Evolutionary conservation across 116 monocot genomes (phyloP).

Genomic region (Posidonia oceanica): DNA sequence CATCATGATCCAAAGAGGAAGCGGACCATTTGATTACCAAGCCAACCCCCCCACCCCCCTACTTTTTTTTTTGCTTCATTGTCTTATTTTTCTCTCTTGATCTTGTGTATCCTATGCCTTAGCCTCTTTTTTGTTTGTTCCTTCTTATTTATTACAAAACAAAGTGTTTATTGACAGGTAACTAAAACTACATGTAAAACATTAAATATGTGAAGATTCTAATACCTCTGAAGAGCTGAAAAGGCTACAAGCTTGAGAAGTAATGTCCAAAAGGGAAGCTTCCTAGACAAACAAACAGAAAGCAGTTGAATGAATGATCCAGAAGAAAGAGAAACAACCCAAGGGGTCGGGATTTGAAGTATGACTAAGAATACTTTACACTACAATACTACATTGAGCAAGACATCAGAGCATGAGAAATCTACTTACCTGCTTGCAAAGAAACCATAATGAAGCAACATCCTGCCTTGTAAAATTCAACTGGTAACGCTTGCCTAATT

Average conservation of each 20-base stretch:
- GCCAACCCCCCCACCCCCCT: too few relatives aligned
- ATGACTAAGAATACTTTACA: too few relatives aligned
- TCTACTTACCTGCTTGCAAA: constrained; percentile 79
- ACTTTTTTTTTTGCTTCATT: too few relatives aligned
- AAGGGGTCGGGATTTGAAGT: too few relatives aligned
- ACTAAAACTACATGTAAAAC: neutral
- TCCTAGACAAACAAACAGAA: constrained; percentile 38
- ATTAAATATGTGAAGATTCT: neutral
- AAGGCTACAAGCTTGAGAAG: constrained; percentile 83
- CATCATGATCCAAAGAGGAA: too few relatives aligned
- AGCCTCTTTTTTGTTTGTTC: too few relatives aligned
- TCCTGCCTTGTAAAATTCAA: constrained; percentile 79
- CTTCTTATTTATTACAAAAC: too few relatives aligned
- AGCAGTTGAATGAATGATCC: neutral
- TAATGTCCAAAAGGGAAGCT: constrained; percentile 87
- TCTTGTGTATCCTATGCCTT: too few relatives aligned
- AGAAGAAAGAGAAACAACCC: neutral
- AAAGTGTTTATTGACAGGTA: too few relatives aligned
- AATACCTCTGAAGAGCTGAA: constrained; percentile 76
- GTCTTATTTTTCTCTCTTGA: too few relatives aligned
- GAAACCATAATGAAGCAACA: constrained; percentile 92
- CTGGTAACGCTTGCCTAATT: constrained; percentile 31
- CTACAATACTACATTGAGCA: too few relatives aligned
- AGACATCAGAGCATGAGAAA: neutral
- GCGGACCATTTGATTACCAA: too few relatives aligned